phyloP scores from a whole-genome alignment of 2,329 filamentous ascomycete genomes.

The Epichloe typhina region DNA sequence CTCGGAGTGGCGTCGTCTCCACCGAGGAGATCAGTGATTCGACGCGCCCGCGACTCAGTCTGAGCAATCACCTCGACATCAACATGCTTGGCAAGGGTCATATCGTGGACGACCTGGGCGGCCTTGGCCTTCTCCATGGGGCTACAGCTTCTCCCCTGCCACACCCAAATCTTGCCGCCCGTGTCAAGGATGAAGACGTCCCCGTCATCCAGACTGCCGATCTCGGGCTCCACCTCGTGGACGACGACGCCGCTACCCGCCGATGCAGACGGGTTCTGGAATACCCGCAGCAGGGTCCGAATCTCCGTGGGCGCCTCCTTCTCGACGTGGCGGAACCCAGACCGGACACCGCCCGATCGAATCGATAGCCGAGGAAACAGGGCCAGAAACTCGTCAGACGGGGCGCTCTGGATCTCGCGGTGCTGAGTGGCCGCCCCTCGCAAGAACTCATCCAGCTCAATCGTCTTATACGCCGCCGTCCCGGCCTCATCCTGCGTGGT shows the following conservation, averaged over 20 bases:
- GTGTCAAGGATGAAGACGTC: slow-evolving; percentile 55
- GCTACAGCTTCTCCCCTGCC: slow-evolving; percentile 52
- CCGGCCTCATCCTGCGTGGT: slow-evolving; percentile 58
- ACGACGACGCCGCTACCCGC: slow-evolving; percentile 40
- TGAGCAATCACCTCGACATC: slow-evolving; percentile 55
- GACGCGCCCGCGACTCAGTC: slow-evolving; percentile 38
- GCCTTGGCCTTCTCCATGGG: slow-evolving; percentile 59
- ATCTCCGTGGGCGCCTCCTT: slow-evolving; percentile 23
- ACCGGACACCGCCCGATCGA: slow-evolving; percentile 43
- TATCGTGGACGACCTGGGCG: slow-evolving; percentile 52
- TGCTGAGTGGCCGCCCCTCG: slow-evolving; percentile 46
- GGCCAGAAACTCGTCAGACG: slow-evolving; percentile 45
- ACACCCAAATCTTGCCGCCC: slow-evolving; percentile 53
- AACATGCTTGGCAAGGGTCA: slow-evolving; percentile 48
- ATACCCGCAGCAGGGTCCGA: slow-evolving; percentile 42
- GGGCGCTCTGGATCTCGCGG: slow-evolving; percentile 46
- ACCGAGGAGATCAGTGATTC: slow-evolving; percentile 43
- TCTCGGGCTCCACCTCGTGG: slow-evolving; percentile 48
- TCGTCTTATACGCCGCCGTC: slow-evolving; percentile 57
- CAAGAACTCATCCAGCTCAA: slow-evolving; percentile 56
- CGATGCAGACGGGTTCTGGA: slow-evolving; percentile 37
- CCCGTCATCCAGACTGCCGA: slow-evolving; percentile 47
- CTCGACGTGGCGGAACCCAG: slow-evolving; percentile 52
- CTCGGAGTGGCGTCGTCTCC: slow-evolving; percentile 28
- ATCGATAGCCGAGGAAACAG: slow-evolving; percentile 50